A percentile compares a stretch with the other conserved stretches of the same genome.
phyloP scores from a whole-genome alignment of 345 rosid species.

The Citrus inodora region DNA sequence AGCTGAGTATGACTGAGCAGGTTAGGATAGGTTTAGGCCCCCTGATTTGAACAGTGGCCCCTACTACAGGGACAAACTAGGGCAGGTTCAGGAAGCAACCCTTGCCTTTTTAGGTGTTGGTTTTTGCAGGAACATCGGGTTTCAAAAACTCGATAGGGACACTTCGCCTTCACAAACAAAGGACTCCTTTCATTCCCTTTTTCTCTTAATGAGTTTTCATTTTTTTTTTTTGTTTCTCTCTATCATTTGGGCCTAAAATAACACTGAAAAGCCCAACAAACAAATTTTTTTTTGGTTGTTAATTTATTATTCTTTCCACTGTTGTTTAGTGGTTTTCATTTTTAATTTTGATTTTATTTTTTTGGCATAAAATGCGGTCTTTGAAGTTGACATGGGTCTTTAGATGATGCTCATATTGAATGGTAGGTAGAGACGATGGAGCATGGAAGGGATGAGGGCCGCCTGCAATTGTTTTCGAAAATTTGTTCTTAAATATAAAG shows the following conservation, averaged over 20 bases:
- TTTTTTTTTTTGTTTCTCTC: not conserved
- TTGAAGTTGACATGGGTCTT: not conserved
- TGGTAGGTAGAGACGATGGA: not conserved
- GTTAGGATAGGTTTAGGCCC: not conserved
- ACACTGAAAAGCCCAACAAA: not conserved
- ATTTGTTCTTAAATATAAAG: too few relatives aligned
- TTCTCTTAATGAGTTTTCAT: not conserved
- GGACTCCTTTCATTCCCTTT: too few relatives aligned
- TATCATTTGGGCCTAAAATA: not conserved
- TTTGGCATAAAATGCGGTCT: not conserved
- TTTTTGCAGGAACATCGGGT: not conserved
- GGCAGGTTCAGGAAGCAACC: not conserved
- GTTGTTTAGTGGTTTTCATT: not conserved
- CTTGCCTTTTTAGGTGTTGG: not conserved
- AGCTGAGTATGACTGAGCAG: not conserved
- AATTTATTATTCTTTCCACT: not conserved
- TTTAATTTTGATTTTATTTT: too few relatives aligned
- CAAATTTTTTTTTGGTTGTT: too few relatives aligned
- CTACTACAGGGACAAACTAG: not conserved
- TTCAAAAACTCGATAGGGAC: constrained; percentile 3
- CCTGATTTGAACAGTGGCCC: not conserved
- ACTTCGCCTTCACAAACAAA: not conserved
- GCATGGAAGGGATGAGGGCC: not conserved
- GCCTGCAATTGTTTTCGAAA: not conserved
- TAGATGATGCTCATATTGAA: not conserved